Evolutionary conservation across 257 asterid genomes (phyloP), one percentile per base, ranked within the genome.

Genomic region (Henckelia pumila): DNA sequence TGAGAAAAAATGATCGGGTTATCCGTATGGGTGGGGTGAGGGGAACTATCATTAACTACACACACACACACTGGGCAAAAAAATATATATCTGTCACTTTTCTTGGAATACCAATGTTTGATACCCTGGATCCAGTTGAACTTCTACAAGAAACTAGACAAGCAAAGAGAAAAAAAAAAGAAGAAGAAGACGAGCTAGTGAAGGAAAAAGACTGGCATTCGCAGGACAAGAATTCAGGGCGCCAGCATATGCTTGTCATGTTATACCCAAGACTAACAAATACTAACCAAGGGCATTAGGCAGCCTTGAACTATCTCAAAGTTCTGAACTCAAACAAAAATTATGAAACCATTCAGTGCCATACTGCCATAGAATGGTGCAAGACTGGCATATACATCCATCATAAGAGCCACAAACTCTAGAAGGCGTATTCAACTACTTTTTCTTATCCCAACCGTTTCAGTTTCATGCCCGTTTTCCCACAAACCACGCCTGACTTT

Each of bases 341-440:
- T 63, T 28, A 28, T 4, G 30, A 28, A 28, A 28, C 5, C 61
- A 55, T 59, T 26, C 16, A 35, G 23, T 71, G 64, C 37, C 63
- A 17, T 44, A 35, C 19, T 71, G 64, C 37, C 63, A 17, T 44
- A 30, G 53, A 73, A 56, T 67, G 25, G 37, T 66, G 26, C 25
- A n/a, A 32, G 44, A 68, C 32, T 56, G 25, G 57, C 50, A 56
- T 44, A 64, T 40, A 40, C 59, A 55, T 67, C 70, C 56, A 67
- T 47, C 26, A 23, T 28, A 16, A 61, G 26, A 63, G 52, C 63
- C 60, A 50, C 20, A 49, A 21, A 58, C 26, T 69, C 71, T 40
- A 65, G 64, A 33, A 11, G 53, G 19, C 47, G 7, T 59, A 25
- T 29, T 71, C 50, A 14, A 64, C 26, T 63, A 68, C 23, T 37